These are phyloP conservation scores for Claviceps pusilla DNA, from an alignment of 2,329 filamentous ascomycete genomes.

Conservation along the genomic window DNA sequence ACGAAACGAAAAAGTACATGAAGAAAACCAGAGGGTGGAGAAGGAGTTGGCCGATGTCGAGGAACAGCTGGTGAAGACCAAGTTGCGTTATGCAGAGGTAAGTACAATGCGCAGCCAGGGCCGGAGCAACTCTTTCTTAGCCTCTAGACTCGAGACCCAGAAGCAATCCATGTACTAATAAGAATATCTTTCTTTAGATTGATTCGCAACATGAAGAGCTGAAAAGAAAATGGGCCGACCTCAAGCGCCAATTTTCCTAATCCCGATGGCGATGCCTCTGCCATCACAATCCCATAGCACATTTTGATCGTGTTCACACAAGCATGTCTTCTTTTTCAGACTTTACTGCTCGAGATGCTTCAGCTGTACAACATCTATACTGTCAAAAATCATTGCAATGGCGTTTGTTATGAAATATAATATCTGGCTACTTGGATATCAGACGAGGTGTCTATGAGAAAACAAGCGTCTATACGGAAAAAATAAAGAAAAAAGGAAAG, in stretches of 20 bases:
- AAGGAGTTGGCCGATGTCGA: conserved; percentile 87
- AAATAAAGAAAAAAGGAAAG: no score
- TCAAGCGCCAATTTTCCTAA: conserved; percentile 38
- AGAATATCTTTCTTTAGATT: conserved; percentile 30
- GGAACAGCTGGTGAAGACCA: conserved; percentile 78
- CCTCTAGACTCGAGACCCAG: neutral
- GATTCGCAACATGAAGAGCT: conserved; percentile 53
- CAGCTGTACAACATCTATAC: neutral
- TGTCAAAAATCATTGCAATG: neutral
- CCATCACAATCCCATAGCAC: neutral
- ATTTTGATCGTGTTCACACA: neutral
- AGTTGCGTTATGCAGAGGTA: conserved; percentile 93
- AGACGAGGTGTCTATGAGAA: neutral
- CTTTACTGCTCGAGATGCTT: neutral
- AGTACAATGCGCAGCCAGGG: conserved; percentile 17
- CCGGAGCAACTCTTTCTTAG: neutral
- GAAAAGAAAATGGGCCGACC: conserved; percentile 57
- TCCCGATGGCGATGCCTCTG: neutral
- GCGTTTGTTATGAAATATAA: neutral
- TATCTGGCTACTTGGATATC: neutral
- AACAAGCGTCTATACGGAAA: neutral
- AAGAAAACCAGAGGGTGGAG: conserved; percentile 77
- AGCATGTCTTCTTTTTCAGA: neutral
- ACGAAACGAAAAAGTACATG: conserved; percentile 82
- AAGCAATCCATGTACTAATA: neutral